Evolutionary conservation across 1,284 basidiomycete species (phyloP).

Genomic region (Mycena sp.): DNA sequence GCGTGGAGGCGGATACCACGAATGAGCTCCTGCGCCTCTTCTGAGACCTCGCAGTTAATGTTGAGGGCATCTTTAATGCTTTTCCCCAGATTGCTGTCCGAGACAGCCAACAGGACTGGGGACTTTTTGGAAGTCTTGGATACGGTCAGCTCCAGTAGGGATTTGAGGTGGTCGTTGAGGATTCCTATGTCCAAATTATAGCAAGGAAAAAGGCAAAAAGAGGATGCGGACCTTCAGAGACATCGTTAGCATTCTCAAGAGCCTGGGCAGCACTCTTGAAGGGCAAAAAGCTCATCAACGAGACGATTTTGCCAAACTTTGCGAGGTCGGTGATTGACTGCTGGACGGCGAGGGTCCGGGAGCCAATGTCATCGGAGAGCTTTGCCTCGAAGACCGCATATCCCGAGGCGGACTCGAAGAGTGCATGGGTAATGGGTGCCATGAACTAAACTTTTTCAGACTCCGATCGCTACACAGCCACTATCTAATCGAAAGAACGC

Average conservation of each 20-base stretch:
- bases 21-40: slow-evolving; percentile 88
- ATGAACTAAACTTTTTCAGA: slow-evolving; percentile 8
- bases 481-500: slow-evolving; percentile 14
- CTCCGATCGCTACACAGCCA: background rate
- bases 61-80: slow-evolving; percentile 84
- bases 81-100: slow-evolving; percentile 82
- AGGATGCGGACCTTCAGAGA: slow-evolving; percentile 85
- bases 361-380: slow-evolving; percentile 90
- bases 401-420: slow-evolving; percentile 96
- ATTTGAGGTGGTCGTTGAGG: slow-evolving; percentile 88
- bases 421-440: slow-evolving; percentile 74
- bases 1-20: slow-evolving; percentile 95
- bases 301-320: slow-evolving; percentile 96
- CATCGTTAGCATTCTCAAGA: slow-evolving; percentile 95
- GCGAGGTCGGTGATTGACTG: slow-evolving; percentile 87
- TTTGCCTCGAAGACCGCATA: slow-evolving; percentile 95
- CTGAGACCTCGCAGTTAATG: slow-evolving; percentile 90
- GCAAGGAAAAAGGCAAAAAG: slow-evolving; percentile 16
- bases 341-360: slow-evolving; percentile 86
- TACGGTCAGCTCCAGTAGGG: slow-evolving; percentile 90
- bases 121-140: slow-evolving; percentile 85
- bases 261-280: slow-evolving; percentile 97
- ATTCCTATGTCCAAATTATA: slow-evolving; percentile 63
- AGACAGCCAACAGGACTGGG: slow-evolving; percentile 85
- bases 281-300: slow-evolving; percentile 91